Conservation (phyloP, 345 rosid species). For the Viola odorata region DNA sequence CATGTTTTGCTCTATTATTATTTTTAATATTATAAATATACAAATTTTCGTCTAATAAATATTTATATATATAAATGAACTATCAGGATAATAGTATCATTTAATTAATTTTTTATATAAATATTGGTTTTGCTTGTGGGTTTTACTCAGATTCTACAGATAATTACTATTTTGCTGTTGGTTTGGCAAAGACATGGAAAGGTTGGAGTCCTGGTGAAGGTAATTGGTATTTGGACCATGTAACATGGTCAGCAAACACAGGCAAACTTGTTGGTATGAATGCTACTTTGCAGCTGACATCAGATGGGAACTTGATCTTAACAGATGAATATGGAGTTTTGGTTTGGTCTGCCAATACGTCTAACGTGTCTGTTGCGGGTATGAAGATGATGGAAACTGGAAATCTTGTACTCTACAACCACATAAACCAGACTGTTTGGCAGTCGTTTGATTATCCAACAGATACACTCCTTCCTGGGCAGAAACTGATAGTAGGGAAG, state of each 20-base stretch:
- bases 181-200: not conserved
- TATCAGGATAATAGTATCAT: no score
- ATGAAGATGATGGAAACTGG: slow-evolving; percentile 1
- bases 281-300: not conserved
- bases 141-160: not conserved
- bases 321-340: not conserved
- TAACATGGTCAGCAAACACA: not conserved
- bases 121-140: slow-evolving; percentile 4
- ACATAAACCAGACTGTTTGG: not conserved
- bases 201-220: not conserved
- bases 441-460: slow-evolving; percentile 9
- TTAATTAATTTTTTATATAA: no score
- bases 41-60: no score
- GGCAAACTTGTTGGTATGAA: not conserved
- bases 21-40: no score
- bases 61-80: no score
- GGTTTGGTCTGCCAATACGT: not conserved
- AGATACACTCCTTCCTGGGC: slow-evolving; percentile 5
- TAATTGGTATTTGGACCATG: not conserved
- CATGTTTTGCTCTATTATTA: no score
- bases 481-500: not conserved
- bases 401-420: not conserved
- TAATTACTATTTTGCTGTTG: not conserved
- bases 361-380: not conserved
- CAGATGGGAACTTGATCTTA: not conserved